phyloP scores from a whole-genome alignment of 2,329 filamentous ascomycete genomes.

The Macrophomina pseudophaseolina region DNA sequence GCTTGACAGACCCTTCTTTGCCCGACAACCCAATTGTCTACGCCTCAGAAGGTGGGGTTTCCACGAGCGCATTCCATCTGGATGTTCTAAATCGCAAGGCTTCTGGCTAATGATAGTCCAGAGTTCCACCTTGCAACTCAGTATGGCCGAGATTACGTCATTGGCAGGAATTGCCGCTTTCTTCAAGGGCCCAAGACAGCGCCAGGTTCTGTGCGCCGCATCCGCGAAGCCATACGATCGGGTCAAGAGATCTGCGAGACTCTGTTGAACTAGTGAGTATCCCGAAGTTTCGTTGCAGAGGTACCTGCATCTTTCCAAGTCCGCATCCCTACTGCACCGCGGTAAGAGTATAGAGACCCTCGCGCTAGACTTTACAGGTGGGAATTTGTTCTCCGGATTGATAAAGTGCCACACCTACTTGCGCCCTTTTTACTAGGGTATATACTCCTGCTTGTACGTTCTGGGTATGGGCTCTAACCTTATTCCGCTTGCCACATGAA shows the following conservation, averaged over 20 bases:
- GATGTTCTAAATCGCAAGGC: background rate
- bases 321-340: background rate
- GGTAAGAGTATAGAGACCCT: background rate
- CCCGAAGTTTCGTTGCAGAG: background rate
- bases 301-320: background rate
- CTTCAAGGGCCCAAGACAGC: constrained; percentile 75
- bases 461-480: constrained; percentile 4
- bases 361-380: background rate
- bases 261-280: constrained; percentile 70
- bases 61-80: background rate
- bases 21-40: constrained; percentile 76
- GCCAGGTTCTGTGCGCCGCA: constrained; percentile 62
- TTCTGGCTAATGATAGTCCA: constrained; percentile 35
- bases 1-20: constrained; percentile 72
- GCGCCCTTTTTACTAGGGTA: background rate
- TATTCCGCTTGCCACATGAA: background rate
- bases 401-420: background rate
- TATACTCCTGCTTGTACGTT: background rate
- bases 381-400: background rate
- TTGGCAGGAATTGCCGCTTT: constrained; percentile 78
- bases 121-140: constrained; percentile 74
- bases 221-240: constrained; percentile 63
- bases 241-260: constrained; percentile 73
- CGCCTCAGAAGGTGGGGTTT: constrained; percentile 66
- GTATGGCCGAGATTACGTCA: constrained; percentile 71